A percentile compares a stretch with the other conserved stretches of the same genome.
Conservation (phyloP, 768 basidiomycete species). For the Mycena pura region DNA sequence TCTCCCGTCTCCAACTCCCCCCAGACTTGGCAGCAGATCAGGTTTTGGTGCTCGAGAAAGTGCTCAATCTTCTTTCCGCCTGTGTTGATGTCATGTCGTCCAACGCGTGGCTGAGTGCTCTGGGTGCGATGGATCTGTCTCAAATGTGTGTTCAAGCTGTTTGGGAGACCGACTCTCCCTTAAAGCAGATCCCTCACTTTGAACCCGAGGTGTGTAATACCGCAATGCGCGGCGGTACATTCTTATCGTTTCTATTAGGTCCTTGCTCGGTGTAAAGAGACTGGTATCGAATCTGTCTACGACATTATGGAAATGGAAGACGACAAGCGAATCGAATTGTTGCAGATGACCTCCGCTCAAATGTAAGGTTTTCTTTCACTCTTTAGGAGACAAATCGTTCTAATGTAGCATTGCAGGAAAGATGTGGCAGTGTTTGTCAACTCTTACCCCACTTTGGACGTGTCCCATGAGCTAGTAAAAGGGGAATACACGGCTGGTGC, state of each 20-base stretch:
- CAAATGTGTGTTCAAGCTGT: conserved; percentile 99
- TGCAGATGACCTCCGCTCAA: conserved; percentile 85
- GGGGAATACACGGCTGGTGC: conserved; percentile 86
- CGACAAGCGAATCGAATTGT: conserved; percentile 77
- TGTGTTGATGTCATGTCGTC: conserved; percentile 99
- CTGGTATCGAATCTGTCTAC: conserved; percentile 87
- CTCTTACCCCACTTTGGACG: conserved; percentile 96
- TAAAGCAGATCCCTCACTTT: conserved; percentile 97
- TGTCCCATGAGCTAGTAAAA: conserved; percentile 83
- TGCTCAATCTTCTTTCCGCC: conserved; percentile 88
- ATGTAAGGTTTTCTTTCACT: conserved; percentile 69
- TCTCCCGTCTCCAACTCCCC: conserved; percentile 90
- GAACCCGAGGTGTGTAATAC: conserved; percentile 72
- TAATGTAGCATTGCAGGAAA: conserved; percentile 59
- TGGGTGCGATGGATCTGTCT: conserved; percentile 96
- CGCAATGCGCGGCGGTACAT: background rate
- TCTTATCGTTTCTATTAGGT: conserved; percentile 49
- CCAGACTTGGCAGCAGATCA: conserved; percentile 96
- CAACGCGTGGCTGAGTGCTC: conserved; percentile 92
- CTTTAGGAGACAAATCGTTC: background rate
- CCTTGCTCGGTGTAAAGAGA: conserved; percentile 83
- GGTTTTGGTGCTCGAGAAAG: conserved; percentile 84
- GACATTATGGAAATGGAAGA: conserved; percentile 99
- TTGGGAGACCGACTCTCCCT: conserved; percentile 96
- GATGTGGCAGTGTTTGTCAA: conserved; percentile 97